Base-by-base conservation (phyloP, 2,329 filamentous ascomycete genomes). In the Monosporascus sp. region DNA sequence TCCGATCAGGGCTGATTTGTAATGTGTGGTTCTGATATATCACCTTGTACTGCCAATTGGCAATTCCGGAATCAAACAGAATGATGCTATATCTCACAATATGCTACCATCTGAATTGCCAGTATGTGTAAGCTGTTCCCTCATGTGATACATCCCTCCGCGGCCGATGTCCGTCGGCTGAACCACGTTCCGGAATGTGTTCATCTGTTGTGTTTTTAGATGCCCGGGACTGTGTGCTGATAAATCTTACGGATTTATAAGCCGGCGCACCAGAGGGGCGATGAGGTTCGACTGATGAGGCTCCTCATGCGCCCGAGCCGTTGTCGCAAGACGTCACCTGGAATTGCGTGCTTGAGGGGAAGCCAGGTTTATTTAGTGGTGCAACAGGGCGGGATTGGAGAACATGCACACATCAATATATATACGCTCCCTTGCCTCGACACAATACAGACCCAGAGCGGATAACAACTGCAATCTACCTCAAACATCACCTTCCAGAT, bases 341-440 rank as follows among this genome's bases (percentile, higher is more conserved):
- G 15, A 43, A 60, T 65, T 58, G 62, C 63, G 63, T 65, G 63
- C 59, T 63, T 64, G 61, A 60, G 63, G 63, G 63, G 62, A 58
- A 60, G 50, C 48, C 46, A 22, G 18, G 46, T 2, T 20, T 48
- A 27, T 4, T 35, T 48, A 38, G 24, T 18, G 20, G 14, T 45
- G 20, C 17, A 17, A 11, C 43, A 20, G 14, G 14, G 20, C 18
- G 9, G 22, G 17, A 11, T 45, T 45, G 43, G 22, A 45, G 22
- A 45, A 9, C 1, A 25, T 22, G 11, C 9, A 9, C 11, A 25
- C 5, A 8, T 24, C 17, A 3, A 11, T 24, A 9, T 45, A 45
- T 45, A 45, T 27, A 27, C 8, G 22, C n/a, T 9, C 15, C 38
- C 38, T 9, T 22, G 0, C 38, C 5, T 41, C 2, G 11, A n/a